Percentiles rank a stretch among this genome's conserved stretches.
These are phyloP conservation scores for Mariannaea sp. DNA, from an alignment of 2,329 filamentous ascomycete species.

Conservation along the genomic window DNA sequence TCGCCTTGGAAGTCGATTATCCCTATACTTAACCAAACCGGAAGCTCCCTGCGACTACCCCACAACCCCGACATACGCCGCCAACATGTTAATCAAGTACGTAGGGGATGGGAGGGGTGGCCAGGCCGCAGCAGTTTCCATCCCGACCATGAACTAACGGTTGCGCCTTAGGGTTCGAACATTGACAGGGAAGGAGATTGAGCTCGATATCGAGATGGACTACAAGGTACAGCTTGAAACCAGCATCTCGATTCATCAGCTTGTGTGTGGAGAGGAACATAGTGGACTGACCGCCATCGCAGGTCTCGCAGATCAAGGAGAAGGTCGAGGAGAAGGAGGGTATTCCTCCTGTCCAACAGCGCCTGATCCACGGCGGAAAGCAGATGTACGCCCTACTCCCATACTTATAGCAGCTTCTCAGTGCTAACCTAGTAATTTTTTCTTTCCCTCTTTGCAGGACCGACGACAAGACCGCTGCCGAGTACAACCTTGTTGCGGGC, in stretches of 20 bases:
- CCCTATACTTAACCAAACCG: constrained; percentile 5
- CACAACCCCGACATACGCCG: too few species aligned
- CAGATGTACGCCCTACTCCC: constrained; percentile 79
- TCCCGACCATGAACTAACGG: constrained; percentile 26
- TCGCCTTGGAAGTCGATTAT: neutral
- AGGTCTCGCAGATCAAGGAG: constrained; percentile 97
- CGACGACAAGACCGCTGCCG: constrained; percentile 90
- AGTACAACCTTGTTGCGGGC: constrained; percentile 90
- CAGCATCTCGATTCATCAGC: too few species aligned
- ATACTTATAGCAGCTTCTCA: neutral
- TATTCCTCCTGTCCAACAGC: constrained; percentile 95
- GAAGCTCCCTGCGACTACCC: neutral
- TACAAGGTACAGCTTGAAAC: constrained; percentile 73
- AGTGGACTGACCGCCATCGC: constrained; percentile 20
- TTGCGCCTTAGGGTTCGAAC: constrained; percentile 77
- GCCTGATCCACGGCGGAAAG: constrained; percentile 95
- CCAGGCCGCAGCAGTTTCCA: constrained; percentile 16
- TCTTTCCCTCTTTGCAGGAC: constrained; percentile 60
- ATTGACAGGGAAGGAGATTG: constrained; percentile 97
- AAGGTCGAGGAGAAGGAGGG: constrained; percentile 99
- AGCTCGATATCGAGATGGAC: constrained; percentile 92
- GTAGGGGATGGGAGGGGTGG: constrained; percentile 19
- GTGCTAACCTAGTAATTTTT: constrained; percentile 10
- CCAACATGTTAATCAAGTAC: constrained; percentile 58
- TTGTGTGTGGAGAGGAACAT: too few species aligned